These are phyloP conservation scores for Termitomyces sp. DNA, from an alignment of 768 basidiomycete species.

Conservation along the genomic window DNA sequence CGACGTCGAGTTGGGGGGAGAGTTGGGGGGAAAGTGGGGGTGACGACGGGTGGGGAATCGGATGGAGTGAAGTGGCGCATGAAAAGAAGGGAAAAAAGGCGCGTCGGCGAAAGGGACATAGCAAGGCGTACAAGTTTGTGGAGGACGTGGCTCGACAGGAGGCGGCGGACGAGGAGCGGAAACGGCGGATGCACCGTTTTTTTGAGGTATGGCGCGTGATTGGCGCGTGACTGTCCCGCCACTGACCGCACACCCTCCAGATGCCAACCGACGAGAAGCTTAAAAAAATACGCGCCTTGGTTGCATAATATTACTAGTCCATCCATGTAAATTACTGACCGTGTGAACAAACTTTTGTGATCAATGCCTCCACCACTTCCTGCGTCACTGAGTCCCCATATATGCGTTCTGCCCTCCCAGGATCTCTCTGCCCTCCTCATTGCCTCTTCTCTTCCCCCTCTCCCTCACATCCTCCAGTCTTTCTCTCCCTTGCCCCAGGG, in stretches of 20 bases:
- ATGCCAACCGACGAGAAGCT: constrained; percentile 55
- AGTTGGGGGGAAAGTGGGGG: background rate
- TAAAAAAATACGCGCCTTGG: constrained; percentile 39
- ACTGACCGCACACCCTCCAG: constrained; percentile 23
- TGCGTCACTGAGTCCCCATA: constrained; percentile 75
- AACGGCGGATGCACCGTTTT: constrained; percentile 45
- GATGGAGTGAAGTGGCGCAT: background rate
- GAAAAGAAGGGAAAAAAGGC: background rate
- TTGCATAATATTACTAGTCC: constrained; percentile 6
- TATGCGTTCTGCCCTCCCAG: constrained; percentile 67
- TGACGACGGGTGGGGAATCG: background rate
- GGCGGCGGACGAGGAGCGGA: constrained; percentile 34
- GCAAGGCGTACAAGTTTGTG: constrained; percentile 33
- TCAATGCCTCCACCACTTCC: constrained; percentile 54
- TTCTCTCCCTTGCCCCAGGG: constrained; percentile 84
- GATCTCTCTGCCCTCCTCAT: constrained; percentile 64
- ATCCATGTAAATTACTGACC: constrained; percentile 1
- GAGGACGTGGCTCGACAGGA: constrained; percentile 41
- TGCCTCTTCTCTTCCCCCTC: constrained; percentile 57
- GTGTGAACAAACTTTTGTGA: constrained; percentile 2
- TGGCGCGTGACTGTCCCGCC: too few relatives aligned
- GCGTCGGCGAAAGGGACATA: background rate
- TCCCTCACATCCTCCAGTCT: constrained; percentile 75
- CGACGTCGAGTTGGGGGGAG: constrained; percentile 16
- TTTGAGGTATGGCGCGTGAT: constrained; percentile 34